Conservation (phyloP, 139 green algal species). For the Mesotaenium endlicherianum region DNA sequence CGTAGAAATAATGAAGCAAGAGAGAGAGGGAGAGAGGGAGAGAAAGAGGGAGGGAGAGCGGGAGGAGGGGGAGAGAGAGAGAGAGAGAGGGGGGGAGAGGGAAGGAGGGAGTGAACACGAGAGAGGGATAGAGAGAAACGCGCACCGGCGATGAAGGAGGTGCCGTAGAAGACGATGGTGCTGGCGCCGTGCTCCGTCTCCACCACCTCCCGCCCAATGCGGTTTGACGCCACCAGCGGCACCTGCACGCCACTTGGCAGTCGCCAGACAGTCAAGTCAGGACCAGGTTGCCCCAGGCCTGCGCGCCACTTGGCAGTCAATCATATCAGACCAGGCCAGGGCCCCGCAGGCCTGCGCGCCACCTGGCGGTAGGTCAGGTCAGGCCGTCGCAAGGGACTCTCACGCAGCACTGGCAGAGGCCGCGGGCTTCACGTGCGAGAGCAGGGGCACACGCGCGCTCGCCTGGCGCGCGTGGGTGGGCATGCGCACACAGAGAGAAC, state of each 20-base stretch:
- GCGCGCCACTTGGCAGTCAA: background rate
- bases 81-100: background rate
- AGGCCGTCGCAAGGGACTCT: background rate
- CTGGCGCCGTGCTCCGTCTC: slow-evolving; percentile 33
- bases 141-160: background rate
- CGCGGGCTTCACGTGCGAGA: too few species aligned
- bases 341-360: background rate
- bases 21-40: slow-evolving; percentile 19
- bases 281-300: background rate
- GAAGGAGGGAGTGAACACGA: slow-evolving; percentile 7
- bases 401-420: too few species aligned
- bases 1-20: slow-evolving; percentile 3
- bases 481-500: too few species aligned
- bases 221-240: slow-evolving; percentile 71
- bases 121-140: background rate
- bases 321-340: background rate
- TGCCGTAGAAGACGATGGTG: slow-evolving; percentile 78
- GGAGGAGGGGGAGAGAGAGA: slow-evolving; percentile 17
- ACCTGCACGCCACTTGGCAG: slow-evolving; percentile 57
- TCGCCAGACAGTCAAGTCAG: background rate
- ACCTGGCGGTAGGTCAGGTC: background rate
- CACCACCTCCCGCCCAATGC: slow-evolving; percentile 66
- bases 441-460: too few species aligned
- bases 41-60: background rate
- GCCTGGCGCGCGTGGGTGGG: too few species aligned